A percentile compares a stretch with the other conserved stretches of the same genome.
These are phyloP conservation scores for Dendrobium chrysotoxum DNA, from an alignment of 106 monocot genomes.

Conservation along the genomic window DNA sequence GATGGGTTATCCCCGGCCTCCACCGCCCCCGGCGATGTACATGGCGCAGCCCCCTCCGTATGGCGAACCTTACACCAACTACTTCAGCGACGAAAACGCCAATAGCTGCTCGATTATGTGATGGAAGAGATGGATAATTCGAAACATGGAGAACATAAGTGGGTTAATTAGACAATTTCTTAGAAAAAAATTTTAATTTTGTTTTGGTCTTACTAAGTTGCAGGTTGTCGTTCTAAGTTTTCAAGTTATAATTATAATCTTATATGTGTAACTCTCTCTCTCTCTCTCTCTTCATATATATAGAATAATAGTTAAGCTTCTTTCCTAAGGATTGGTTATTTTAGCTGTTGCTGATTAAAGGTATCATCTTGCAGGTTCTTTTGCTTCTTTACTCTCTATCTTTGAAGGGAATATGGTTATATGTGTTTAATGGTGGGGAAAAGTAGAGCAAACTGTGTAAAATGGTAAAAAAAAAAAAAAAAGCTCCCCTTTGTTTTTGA, in stretches of 20 bases:
- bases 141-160: constrained; percentile 4
- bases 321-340: not conserved
- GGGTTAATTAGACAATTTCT: constrained; percentile 3
- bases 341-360: too few relatives aligned
- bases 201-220: not conserved
- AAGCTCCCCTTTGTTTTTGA: not conserved
- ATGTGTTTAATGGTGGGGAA: not conserved
- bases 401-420: not conserved
- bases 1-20: constrained; percentile 22
- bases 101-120: constrained; percentile 68
- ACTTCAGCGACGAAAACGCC: constrained; percentile 56
- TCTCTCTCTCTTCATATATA: constrained; percentile 1
- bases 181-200: not conserved
- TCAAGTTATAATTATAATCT: constrained; percentile 1
- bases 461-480: not conserved
- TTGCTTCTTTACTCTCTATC: not conserved
- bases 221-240: not conserved
- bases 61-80: constrained; percentile 31
- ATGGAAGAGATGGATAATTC: constrained; percentile 8
- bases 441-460: not conserved
- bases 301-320: constrained; percentile 2
- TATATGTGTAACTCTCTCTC: not conserved
- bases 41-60: constrained; percentile 18
- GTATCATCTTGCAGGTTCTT: not conserved
- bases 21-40: constrained; percentile 19